Evolutionary conservation across 805 yeast species (phyloP), one percentile per base, ranked within the genome.

Genomic region (Ogataea henricii): DNA sequence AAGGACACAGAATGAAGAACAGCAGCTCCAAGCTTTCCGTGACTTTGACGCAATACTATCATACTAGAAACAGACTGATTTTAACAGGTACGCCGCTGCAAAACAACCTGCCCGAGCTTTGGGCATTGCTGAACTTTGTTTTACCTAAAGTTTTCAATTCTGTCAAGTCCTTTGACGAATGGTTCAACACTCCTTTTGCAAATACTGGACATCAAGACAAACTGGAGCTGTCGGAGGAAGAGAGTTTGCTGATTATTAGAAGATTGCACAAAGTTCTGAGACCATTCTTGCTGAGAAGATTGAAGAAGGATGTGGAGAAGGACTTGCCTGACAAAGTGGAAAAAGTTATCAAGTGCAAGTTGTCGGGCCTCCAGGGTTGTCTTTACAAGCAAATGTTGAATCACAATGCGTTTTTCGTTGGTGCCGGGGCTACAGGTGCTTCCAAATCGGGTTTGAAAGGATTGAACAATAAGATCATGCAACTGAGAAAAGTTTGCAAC

Each of bases 151-250:
- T 87, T 64, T 87, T 87, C 76, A 87, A 87, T 61, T 87, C 94
- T 29, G 94, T 85, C 9, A 85, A 87, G 61, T 83, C 92, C 6
- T 87, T 87, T 62, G 94, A 87, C 62, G 95, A 87, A 62, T 87
- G 96, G 95, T 87, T 87, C 63, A 87, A 87, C 60, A 87, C 95
- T 0, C 95, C 95, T 5, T 87, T 87, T 69, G 92, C 91, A 3
- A 87, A 85, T 54, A 83, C 94, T 14, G 95, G 95, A 48, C 74
- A 83, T 13, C 92, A 85, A 64, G 95, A 87, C 58, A 85, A 85
- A 65, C 75, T 87, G 44, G 94, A 83, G 52, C 73, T 87, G 53
- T 83, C 89, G 0, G 96, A 87, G 77, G 96, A 87, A 83, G 96
- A 87, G 67, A 82, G 88, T 27, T 72, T 87, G 49, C 78, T 87